Conservation (phyloP, 2,329 filamentous ascomycete species). For the Xylariomycetidae sp. region DNA sequence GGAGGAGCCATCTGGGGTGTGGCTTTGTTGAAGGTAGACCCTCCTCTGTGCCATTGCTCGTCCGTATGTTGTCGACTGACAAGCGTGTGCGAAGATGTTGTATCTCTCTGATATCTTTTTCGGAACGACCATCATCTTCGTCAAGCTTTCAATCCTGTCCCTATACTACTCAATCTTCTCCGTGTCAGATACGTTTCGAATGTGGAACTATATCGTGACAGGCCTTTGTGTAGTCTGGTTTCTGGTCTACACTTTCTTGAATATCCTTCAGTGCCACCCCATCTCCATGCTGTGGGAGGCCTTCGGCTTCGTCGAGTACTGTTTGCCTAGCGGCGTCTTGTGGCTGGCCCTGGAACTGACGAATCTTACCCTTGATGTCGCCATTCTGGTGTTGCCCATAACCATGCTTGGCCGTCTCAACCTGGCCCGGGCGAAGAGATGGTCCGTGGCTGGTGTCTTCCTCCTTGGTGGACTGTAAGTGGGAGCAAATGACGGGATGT, state of each 20-base stretch:
- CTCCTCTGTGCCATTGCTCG: background rate
- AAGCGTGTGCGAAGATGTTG: background rate
- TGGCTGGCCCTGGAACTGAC: constrained; percentile 1
- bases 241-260: background rate
- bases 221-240: background rate
- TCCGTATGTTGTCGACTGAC: too few relatives aligned
- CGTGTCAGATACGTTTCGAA: background rate
- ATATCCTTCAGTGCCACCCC: constrained; percentile 37
- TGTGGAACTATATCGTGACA: background rate
- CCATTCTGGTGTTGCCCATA: background rate
- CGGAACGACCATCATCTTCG: background rate
- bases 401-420: background rate
- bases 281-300: background rate
- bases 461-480: constrained; percentile 1
- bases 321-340: background rate
- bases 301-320: background rate
- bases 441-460: constrained; percentile 1
- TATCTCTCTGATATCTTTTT: constrained; percentile 1
- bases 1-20: too few relatives aligned
- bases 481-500: background rate
- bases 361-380: background rate
- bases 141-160: background rate
- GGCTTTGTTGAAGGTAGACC: background rate
- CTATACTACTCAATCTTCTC: background rate
- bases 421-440: background rate